Conservation (phyloP, 2,329 filamentous ascomycete species). For the Nemania sp. region DNA sequence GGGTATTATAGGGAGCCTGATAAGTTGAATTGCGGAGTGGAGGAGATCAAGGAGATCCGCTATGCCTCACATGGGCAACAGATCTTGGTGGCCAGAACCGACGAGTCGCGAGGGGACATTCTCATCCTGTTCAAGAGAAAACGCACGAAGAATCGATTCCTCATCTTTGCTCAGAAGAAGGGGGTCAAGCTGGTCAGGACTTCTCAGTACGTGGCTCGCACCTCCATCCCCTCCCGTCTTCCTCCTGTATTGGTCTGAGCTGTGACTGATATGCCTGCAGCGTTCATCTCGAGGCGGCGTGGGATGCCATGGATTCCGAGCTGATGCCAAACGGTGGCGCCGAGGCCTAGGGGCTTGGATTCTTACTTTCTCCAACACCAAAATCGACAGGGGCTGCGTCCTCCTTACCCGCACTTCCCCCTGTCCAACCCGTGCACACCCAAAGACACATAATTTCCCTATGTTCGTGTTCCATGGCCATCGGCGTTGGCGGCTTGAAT, state of each 20-base stretch:
- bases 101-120: slow-evolving; percentile 50
- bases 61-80: slow-evolving; percentile 50
- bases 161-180: slow-evolving; percentile 52
- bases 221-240: background rate
- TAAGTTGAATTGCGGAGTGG: slow-evolving; percentile 54
- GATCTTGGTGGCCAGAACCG: slow-evolving; percentile 48
- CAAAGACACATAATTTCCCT: background rate
- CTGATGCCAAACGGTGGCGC: slow-evolving; percentile 35
- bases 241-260: background rate
- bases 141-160: slow-evolving; percentile 57
- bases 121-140: slow-evolving; percentile 58
- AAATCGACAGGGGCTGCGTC: background rate
- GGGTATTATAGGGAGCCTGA: slow-evolving; percentile 54
- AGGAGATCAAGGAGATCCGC: slow-evolving; percentile 52
- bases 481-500: slow-evolving; percentile 21
- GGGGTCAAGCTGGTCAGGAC: slow-evolving; percentile 48
- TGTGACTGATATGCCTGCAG: slow-evolving; percentile 21
- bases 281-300: slow-evolving; percentile 34
- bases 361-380: background rate
- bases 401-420: background rate
- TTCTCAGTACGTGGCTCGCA: slow-evolving; percentile 45
- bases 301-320: slow-evolving; percentile 38
- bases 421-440: background rate
- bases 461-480: slow-evolving; percentile 2
- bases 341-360: slow-evolving; percentile 1